Evolutionary conservation across 2,329 filamentous ascomycete species (phyloP), one percentile per base, ranked within the genome.

Genomic region (Exophiala calicioides): DNA sequence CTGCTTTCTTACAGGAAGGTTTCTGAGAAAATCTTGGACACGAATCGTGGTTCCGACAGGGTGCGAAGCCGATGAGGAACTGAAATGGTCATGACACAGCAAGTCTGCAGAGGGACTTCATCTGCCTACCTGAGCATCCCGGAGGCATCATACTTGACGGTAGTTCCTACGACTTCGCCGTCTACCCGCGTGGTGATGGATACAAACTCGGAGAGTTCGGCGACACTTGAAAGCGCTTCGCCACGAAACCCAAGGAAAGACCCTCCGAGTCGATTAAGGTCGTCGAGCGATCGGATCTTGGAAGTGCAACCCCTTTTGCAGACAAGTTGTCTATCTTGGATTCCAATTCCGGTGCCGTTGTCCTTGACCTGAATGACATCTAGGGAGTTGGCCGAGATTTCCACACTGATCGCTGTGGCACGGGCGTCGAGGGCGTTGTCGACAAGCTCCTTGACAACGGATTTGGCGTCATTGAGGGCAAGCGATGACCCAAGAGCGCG

Each of bases 361-460:
- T 82, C 80, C 44, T 74, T 79, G 33, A 85, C 74, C 55, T 83
- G 79, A 21, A 86, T 77, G n/a, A 74, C 58, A 58, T 83, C 80
- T 40, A 85, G 62, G 0, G 78, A 76, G 55, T 85, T 82, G 35
- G 67, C 58, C 9, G 77, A 73, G 5, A 85, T 73, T 50, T 84
- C 80, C 26, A 86, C 64, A 7, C 72, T 68, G 27, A 86, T 67
- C 1, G 74, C 74, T 2, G 77, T 76, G 1, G 82, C 79, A 34
- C 72, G 69, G 4, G 81, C 81, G 65, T 86, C 82, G 8, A 86
- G 69, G n/a, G 81, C 74, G 61, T 86, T 86, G 51, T 86, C 82
- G 29, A 86, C 63, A 29, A 86, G 75, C 60, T 86, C 82, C 61
- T 84, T 84, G 44, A 82, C 74, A 7, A 80, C 71, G 2, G 78